These are phyloP conservation scores for Pisolithus thermaeus DNA, from an alignment of 1,284 basidiomycete species.

Conservation along the genomic window DNA sequence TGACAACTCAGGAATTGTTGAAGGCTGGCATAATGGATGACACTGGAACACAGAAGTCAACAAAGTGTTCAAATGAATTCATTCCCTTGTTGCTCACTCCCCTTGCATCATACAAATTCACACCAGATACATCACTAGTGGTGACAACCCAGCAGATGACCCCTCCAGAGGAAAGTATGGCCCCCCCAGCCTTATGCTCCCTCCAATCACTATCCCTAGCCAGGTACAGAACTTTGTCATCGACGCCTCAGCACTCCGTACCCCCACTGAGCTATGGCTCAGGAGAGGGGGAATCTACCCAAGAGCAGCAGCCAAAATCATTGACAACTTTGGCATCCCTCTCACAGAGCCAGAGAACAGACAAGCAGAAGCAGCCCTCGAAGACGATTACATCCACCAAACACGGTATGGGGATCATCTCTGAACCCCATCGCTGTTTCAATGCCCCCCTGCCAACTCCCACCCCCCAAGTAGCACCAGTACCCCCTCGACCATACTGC, in stretches of 20 bases:
- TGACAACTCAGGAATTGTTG: not conserved
- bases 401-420: not conserved
- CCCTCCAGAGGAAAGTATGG: slow-evolving; percentile 15
- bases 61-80: slow-evolving; percentile 6
- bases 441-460: not conserved
- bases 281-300: not conserved
- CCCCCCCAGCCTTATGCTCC: slow-evolving; percentile 6
- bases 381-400: not conserved
- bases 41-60: not conserved
- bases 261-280: not conserved
- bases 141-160: slow-evolving; percentile 16
- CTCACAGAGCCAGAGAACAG: not conserved
- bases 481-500: slow-evolving; percentile 6
- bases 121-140: slow-evolving; percentile 28
- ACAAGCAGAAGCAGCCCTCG: not conserved
- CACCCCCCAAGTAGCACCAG: not conserved
- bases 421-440: not conserved
- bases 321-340: no score
- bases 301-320: not conserved
- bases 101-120: slow-evolving; percentile 14
- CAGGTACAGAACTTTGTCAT: slow-evolving; percentile 5
- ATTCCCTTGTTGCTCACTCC: slow-evolving; percentile 4
- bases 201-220: not conserved
- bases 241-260: slow-evolving; percentile 2
- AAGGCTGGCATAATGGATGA: no score